These are phyloP conservation scores for Xylaria flabelliformis DNA, from an alignment of 495 filamentous ascomycete species.

Conservation along the genomic window DNA sequence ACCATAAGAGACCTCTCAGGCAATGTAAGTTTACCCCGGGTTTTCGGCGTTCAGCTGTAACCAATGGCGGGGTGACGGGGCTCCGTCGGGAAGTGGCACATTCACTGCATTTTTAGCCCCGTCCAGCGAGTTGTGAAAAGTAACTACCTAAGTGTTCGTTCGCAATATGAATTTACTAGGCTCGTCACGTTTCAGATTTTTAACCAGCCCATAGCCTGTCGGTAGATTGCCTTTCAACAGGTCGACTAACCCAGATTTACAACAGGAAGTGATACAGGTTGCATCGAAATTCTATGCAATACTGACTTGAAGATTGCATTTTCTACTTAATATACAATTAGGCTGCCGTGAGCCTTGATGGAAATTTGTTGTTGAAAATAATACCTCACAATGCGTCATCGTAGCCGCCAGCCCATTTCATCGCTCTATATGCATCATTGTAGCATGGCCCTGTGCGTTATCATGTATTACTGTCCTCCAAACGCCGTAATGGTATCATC, in stretches of 20 bases:
- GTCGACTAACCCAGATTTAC: background rate
- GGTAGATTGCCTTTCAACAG: background rate
- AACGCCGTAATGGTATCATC: slow-evolving; percentile 46
- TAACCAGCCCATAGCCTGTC: background rate
- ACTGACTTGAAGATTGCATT: slow-evolving; percentile 13
- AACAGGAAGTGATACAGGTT: background rate
- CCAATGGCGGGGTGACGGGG: too few relatives aligned
- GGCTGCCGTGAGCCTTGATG: background rate
- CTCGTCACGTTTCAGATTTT: background rate
- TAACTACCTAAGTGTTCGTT: background rate
- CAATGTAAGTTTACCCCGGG: background rate
- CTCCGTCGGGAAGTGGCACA: too few relatives aligned
- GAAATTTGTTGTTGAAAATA: slow-evolving; percentile 7
- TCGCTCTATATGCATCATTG: slow-evolving; percentile 28
- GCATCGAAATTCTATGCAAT: background rate
- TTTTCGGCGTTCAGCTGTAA: background rate
- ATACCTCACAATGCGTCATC: slow-evolving; percentile 15
- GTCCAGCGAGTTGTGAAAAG: background rate
- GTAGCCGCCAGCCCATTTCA: slow-evolving; percentile 12
- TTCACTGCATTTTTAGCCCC: background rate
- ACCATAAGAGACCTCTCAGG: too few relatives aligned
- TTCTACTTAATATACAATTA: slow-evolving; percentile 25
- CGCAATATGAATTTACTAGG: background rate
- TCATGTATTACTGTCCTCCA: slow-evolving; percentile 26
- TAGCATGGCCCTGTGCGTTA: slow-evolving; percentile 12